phyloP scores from a whole-genome alignment of 768 basidiomycete genomes.

The Russula sp. region DNA sequence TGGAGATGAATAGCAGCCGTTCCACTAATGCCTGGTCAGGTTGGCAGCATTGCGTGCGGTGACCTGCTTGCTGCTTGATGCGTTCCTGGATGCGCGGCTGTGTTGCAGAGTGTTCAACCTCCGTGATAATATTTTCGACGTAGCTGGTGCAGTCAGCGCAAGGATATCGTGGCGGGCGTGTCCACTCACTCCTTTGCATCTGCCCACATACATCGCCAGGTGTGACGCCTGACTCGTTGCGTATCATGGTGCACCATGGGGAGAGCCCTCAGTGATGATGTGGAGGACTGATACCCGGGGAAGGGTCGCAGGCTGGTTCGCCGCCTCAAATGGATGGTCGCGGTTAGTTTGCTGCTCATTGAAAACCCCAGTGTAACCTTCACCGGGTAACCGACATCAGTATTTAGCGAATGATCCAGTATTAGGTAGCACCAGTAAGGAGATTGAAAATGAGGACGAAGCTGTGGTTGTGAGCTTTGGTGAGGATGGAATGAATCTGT shows the following conservation, averaged over 20 bases:
- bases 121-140: constrained; percentile 57
- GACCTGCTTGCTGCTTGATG: constrained; percentile 55
- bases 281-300: constrained; percentile 33
- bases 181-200: constrained; percentile 66
- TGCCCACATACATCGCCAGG: constrained; percentile 63
- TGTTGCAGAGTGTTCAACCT: constrained; percentile 53
- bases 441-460: constrained; percentile 72
- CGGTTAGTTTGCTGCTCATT: constrained; percentile 52
- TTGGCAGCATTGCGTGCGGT: constrained; percentile 36
- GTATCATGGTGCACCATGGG: constrained; percentile 76
- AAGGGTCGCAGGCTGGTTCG: constrained; percentile 34
- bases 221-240: constrained; percentile 67
- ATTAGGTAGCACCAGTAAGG: constrained; percentile 42
- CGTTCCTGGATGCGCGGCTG: constrained; percentile 63
- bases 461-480: constrained; percentile 29
- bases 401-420: neutral
- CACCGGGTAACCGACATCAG: neutral
- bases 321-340: constrained; percentile 43
- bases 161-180: constrained; percentile 1
- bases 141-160: constrained; percentile 40
- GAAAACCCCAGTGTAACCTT: constrained; percentile 57
- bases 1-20: constrained; percentile 38
- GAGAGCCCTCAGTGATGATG: constrained; percentile 42
- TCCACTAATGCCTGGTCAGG: constrained; percentile 33
- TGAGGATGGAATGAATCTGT: constrained; percentile 67